A percentile compares a stretch with the other conserved stretches of the same genome.
phyloP scores from a whole-genome alignment of 2,329 filamentous ascomycete species.

The Bretziella fagacearum region DNA sequence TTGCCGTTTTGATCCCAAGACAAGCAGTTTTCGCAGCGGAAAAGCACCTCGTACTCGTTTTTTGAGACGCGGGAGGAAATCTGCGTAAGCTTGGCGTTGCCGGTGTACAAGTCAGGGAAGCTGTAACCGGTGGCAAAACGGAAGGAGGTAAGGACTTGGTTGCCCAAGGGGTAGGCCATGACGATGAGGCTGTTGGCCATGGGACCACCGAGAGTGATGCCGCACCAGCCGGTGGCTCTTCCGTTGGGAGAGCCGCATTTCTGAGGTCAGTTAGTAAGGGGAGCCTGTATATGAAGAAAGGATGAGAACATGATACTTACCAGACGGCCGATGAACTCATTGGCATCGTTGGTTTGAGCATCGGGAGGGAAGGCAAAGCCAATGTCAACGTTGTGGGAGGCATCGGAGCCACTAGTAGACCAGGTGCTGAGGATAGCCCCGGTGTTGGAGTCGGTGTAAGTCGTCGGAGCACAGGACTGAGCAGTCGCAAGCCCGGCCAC shows the following conservation, averaged over 20 bases:
- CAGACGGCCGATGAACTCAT: conserved; percentile 43
- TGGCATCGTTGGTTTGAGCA: conserved; percentile 29
- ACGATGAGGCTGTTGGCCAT: conserved; percentile 44
- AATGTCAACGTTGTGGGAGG: conserved; percentile 3
- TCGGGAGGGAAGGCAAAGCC: conserved; percentile 37
- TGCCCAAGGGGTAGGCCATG: conserved; percentile 38
- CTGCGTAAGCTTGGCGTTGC: conserved; percentile 43
- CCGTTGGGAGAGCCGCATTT: conserved; percentile 12
- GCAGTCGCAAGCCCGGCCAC: conserved; percentile 7
- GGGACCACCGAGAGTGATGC: conserved; percentile 35
- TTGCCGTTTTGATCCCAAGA: conserved; percentile 34
- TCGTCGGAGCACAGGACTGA: conserved; percentile 6
- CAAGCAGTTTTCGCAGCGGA: conserved; percentile 21
- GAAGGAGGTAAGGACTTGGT: conserved; percentile 39
- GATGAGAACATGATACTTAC: conserved; percentile 22
- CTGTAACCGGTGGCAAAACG: conserved; percentile 41
- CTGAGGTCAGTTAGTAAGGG: conserved; percentile 23
- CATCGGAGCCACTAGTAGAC: conserved; percentile 4
- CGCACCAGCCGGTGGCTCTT: conserved; percentile 36
- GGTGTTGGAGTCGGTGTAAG: conserved; percentile 8
- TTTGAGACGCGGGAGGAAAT: conserved; percentile 40
- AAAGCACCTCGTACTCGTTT: conserved; percentile 40
- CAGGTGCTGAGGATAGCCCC: conserved; percentile 11
- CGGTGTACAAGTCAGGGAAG: conserved; percentile 40
- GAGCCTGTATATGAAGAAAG: conserved; percentile 20